Evolutionary conservation across 2,329 filamentous ascomycete species (phyloP).

Genomic region (Sordariomycetes sp.): DNA sequence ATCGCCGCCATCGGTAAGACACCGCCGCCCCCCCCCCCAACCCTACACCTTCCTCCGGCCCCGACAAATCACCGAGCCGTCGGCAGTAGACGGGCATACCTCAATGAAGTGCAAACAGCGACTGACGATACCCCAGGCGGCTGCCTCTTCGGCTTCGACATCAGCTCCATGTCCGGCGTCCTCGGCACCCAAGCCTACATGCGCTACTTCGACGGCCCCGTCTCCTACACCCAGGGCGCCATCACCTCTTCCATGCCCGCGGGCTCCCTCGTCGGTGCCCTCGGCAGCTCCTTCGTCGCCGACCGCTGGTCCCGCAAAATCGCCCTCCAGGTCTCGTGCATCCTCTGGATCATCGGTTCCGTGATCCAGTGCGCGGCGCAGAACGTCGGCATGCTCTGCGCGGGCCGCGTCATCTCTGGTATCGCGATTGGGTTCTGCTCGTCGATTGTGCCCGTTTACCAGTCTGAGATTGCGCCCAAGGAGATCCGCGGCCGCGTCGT

Average conservation of each 20-base stretch:
- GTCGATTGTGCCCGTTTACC: slow-evolving; percentile 57
- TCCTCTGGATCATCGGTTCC: slow-evolving; percentile 36
- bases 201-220: slow-evolving; percentile 54
- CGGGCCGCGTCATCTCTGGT: slow-evolving; percentile 58
- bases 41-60: neutral
- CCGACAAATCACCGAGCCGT: neutral
- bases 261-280: slow-evolving; percentile 51
- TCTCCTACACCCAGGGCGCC: slow-evolving; percentile 47
- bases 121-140: slow-evolving; percentile 33
- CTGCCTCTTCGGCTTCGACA: slow-evolving; percentile 67
- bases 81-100: neutral
- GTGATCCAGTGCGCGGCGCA: slow-evolving; percentile 48
- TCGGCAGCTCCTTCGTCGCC: slow-evolving; percentile 34
- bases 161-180: slow-evolving; percentile 58
- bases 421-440: slow-evolving; percentile 63
- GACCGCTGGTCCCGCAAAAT: slow-evolving; percentile 34
- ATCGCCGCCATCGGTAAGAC: slow-evolving; percentile 46
- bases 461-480: slow-evolving; percentile 50
- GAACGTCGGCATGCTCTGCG: slow-evolving; percentile 58
- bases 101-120: neutral
- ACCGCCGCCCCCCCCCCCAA: neutral
- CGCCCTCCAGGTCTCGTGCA: slow-evolving; percentile 32
- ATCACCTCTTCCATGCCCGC: slow-evolving; percentile 65
- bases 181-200: slow-evolving; percentile 57
- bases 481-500: slow-evolving; percentile 47